These are phyloP conservation scores for Colletotrichum limetticola DNA, from an alignment of 2,329 filamentous ascomycete genomes.

Conservation along the genomic window DNA sequence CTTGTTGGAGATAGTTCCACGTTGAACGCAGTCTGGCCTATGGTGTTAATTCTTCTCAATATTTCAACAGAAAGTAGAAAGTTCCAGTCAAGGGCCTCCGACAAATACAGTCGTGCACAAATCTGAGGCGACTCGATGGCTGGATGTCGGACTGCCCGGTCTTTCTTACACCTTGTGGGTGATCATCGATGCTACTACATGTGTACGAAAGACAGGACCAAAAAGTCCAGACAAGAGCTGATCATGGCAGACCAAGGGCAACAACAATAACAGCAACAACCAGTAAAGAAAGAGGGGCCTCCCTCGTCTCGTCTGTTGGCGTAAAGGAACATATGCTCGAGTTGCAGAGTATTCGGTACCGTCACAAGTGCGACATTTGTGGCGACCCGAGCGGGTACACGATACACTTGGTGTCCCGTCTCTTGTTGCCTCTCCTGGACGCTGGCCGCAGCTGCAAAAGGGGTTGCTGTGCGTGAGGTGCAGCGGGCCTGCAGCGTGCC, in stretches of 20 bases:
- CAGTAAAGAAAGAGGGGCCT: background rate
- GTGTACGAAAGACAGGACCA: background rate
- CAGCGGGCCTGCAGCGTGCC: background rate
- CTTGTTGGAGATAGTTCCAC: background rate
- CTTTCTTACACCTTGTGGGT: background rate
- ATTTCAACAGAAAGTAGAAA: background rate
- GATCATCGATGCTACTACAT: background rate
- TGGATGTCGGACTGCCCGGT: background rate
- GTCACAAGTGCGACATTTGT: background rate
- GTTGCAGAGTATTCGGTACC: background rate
- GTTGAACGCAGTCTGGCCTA: background rate
- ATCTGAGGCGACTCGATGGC: background rate
- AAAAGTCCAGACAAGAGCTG: background rate
- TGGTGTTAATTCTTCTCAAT: background rate
- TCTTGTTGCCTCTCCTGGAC: background rate
- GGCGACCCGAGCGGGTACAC: conserved; percentile 9
- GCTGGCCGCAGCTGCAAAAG: background rate
- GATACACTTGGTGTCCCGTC: conserved; percentile 10
- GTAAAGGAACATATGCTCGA: background rate
- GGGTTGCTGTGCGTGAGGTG: background rate
- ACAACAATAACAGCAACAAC: background rate
- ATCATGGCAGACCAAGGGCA: background rate
- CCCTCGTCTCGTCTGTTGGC: background rate
- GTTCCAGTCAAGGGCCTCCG: background rate
- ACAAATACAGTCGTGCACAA: background rate